Conservation (phyloP, 345 rosid species). For the Syzygium jambos region DNA sequence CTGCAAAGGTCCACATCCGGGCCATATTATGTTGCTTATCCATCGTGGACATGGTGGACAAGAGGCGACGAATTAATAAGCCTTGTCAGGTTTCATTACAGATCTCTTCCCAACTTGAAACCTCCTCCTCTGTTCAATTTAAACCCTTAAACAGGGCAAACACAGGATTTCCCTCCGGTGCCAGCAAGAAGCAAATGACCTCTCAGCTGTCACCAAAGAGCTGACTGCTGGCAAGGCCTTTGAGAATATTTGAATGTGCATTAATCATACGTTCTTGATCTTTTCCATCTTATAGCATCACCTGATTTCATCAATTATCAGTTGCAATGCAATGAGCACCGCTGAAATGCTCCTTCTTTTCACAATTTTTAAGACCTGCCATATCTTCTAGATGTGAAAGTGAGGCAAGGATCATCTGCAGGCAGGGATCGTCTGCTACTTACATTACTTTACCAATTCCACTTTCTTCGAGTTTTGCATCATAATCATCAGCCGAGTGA, state of each 20-base stretch:
- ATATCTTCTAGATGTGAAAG: background rate
- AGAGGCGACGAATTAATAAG: background rate
- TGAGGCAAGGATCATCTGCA: background rate
- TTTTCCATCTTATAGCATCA: background rate
- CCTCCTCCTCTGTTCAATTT: background rate
- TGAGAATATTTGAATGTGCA: background rate
- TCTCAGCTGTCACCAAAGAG: background rate
- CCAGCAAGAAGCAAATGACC: background rate
- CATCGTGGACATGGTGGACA: background rate
- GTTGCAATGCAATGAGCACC: background rate
- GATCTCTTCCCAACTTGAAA: background rate
- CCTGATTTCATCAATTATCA: background rate
- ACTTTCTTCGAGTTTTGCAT: background rate
- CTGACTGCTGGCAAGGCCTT: background rate
- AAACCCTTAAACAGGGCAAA: background rate
- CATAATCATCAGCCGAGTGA: background rate
- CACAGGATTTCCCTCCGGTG: background rate
- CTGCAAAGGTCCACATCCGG: background rate
- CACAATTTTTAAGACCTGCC: background rate
- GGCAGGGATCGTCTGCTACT: background rate
- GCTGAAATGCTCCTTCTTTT: background rate
- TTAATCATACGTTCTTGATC: background rate
- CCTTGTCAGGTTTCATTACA: background rate
- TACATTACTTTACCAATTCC: background rate
- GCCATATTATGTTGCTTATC: background rate